These are phyloP conservation scores for Cantharellus anzutake DNA, from an alignment of 768 basidiomycete genomes.

Conservation along the genomic window DNA sequence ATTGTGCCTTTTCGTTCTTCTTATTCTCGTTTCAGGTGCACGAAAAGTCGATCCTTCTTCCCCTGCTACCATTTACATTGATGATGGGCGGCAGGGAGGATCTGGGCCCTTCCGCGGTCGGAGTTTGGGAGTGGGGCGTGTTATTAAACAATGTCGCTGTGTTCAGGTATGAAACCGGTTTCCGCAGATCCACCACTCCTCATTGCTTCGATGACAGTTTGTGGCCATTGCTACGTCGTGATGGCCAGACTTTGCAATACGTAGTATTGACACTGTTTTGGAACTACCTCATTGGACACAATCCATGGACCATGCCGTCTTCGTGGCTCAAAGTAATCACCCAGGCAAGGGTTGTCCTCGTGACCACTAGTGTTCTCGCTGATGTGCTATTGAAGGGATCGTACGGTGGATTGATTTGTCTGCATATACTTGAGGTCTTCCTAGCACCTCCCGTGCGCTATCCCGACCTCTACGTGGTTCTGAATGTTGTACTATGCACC, in stretches of 20 bases:
- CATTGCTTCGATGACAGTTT: constrained; percentile 32
- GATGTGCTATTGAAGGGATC: constrained; percentile 21
- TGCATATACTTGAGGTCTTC: constrained; percentile 48
- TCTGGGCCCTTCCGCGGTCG: constrained; percentile 8
- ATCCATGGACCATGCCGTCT: constrained; percentile 28
- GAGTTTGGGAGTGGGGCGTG: constrained; percentile 48
- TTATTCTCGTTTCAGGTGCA: constrained; percentile 94
- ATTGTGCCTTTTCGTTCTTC: constrained; percentile 80
- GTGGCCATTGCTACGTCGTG: constrained; percentile 75
- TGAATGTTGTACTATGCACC: constrained; percentile 67
- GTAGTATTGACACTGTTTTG: constrained; percentile 47
- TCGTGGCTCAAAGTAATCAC: constrained; percentile 26
- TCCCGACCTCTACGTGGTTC: constrained; percentile 68
- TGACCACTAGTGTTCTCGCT: no score
- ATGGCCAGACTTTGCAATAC: constrained; percentile 62
- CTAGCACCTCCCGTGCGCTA: constrained; percentile 51
- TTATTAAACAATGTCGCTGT: constrained; percentile 68
- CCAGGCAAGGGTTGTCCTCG: constrained; percentile 9
- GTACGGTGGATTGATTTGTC: constrained; percentile 31
- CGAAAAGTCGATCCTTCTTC: constrained; percentile 80
- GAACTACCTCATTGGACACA: constrained; percentile 69
- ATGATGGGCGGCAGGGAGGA: constrained; percentile 28
- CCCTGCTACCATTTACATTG: constrained; percentile 67
- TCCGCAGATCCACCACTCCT: not conserved
- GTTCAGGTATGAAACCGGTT: constrained; percentile 42